These are phyloP conservation scores for Xylaria sp. DNA, from an alignment of 2,329 filamentous ascomycete genomes.

Conservation along the genomic window DNA sequence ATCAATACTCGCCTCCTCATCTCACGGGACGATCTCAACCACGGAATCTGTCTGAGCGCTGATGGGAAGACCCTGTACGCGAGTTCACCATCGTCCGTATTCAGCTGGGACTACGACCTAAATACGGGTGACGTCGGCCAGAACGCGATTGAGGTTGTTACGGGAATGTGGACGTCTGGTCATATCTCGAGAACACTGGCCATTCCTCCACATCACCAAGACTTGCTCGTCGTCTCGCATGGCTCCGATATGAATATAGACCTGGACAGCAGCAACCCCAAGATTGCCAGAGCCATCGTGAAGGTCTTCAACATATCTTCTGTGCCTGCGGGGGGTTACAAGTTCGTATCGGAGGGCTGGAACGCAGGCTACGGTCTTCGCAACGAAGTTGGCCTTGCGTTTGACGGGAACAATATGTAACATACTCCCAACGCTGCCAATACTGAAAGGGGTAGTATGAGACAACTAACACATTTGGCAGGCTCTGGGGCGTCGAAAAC, in stretches of 20 bases:
- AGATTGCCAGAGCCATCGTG: constrained; percentile 60
- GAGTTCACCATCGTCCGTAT: constrained; percentile 56
- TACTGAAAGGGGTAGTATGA: background rate
- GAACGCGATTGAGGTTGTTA: constrained; percentile 51
- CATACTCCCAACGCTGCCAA: background rate
- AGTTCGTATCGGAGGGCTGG: constrained; percentile 49
- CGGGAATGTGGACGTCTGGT: constrained; percentile 57
- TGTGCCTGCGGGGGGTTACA: constrained; percentile 38
- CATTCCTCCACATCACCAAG: constrained; percentile 53
- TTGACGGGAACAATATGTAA: constrained; percentile 54
- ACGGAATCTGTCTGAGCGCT: constrained; percentile 47
- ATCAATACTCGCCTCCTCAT: constrained; percentile 31
- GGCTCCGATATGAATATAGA: constrained; percentile 64
- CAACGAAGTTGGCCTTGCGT: constrained; percentile 62
- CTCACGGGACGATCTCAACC: constrained; percentile 44
- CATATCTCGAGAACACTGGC: constrained; percentile 64
- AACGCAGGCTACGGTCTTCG: constrained; percentile 62
- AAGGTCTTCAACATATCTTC: constrained; percentile 50
- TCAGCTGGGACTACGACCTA: constrained; percentile 61
- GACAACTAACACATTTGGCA: constrained; percentile 10
- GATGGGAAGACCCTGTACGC: constrained; percentile 47
- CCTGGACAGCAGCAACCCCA: constrained; percentile 48
- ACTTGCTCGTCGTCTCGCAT: constrained; percentile 60
- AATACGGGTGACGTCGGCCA: constrained; percentile 45
- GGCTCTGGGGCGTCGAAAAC: constrained; percentile 64